These are phyloP conservation scores for Russula earlei DNA, from an alignment of 768 basidiomycete genomes.

Conservation along the genomic window DNA sequence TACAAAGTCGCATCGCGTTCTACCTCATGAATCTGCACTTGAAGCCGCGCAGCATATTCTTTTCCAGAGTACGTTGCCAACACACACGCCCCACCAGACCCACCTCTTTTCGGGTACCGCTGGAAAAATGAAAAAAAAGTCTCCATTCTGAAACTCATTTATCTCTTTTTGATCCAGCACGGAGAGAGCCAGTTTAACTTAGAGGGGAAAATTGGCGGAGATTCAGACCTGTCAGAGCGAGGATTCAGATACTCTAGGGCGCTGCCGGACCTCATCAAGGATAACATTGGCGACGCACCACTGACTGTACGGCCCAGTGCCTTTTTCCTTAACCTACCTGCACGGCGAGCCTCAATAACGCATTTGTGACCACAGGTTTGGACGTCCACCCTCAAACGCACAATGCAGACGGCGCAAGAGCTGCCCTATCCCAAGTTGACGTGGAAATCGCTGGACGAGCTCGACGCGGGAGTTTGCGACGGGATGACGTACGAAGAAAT, in stretches of 20 bases:
- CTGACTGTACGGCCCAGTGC: constrained; percentile 48
- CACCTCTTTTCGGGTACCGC: background rate
- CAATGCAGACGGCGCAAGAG: constrained; percentile 78
- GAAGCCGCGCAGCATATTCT: constrained; percentile 92
- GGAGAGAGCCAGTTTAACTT: constrained; percentile 97
- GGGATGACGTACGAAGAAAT: constrained; percentile 99
- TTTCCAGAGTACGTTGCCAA: constrained; percentile 84
- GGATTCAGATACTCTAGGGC: constrained; percentile 82
- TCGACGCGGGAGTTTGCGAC: constrained; percentile 98
- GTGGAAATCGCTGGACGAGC: constrained; percentile 97
- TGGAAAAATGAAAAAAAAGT: too few species aligned
- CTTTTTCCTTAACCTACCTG: background rate
- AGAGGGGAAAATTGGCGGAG: constrained; percentile 96
- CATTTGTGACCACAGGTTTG: constrained; percentile 61
- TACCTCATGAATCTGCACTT: constrained; percentile 98
- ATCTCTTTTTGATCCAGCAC: constrained; percentile 47
- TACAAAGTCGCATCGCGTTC: constrained; percentile 95
- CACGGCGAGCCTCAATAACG: background rate
- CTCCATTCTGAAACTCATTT: too few species aligned
- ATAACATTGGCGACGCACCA: constrained; percentile 83
- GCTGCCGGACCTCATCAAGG: constrained; percentile 76
- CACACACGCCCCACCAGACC: background rate
- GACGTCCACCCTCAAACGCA: constrained; percentile 95
- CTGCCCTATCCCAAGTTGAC: constrained; percentile 87
- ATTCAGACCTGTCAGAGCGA: constrained; percentile 74